phyloP scores from a whole-genome alignment of 2,329 filamentous ascomycete genomes.

The Phialophora verrucosa region DNA sequence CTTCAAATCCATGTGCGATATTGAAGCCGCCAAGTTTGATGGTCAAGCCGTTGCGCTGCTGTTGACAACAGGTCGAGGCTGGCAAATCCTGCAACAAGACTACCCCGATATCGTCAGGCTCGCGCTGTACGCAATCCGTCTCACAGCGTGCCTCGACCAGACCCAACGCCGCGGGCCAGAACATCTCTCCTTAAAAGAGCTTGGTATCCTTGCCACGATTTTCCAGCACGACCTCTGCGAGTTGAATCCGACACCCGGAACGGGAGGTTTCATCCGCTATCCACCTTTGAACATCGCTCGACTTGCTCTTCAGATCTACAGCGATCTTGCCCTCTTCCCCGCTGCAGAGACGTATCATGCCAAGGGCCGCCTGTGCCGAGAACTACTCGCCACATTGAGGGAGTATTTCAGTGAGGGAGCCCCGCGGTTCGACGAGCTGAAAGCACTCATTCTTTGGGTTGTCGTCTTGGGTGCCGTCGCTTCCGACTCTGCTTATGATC shows the following conservation, averaged over 20 bases:
- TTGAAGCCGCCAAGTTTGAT: constrained; percentile 5
- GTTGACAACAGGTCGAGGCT: constrained; percentile 1
- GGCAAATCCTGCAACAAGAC: constrained; percentile 2
- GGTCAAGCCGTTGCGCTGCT: neutral
- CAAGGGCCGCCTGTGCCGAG: constrained; percentile 2
- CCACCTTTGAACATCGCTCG: neutral
- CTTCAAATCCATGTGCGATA: constrained; percentile 3
- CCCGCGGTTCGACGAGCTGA: neutral
- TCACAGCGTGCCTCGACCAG: constrained; percentile 5
- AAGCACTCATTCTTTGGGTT: neutral
- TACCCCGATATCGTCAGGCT: constrained; percentile 1
- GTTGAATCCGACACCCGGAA: neutral
- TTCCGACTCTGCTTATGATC: neutral
- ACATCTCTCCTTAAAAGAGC: neutral
- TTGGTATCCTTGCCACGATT: constrained; percentile 7
- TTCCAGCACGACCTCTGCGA: constrained; percentile 4
- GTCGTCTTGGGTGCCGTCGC: neutral
- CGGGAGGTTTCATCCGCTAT: neutral
- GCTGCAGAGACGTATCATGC: constrained; percentile 7
- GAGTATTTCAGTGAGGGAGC: neutral
- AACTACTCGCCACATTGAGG: neutral
- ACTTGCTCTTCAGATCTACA: constrained; percentile 10
- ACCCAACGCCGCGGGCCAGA: neutral
- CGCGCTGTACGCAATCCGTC: neutral
- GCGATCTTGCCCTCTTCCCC: constrained; percentile 3